Conservation (phyloP, 768 basidiomycete species). For the Myochromella boudieri region DNA sequence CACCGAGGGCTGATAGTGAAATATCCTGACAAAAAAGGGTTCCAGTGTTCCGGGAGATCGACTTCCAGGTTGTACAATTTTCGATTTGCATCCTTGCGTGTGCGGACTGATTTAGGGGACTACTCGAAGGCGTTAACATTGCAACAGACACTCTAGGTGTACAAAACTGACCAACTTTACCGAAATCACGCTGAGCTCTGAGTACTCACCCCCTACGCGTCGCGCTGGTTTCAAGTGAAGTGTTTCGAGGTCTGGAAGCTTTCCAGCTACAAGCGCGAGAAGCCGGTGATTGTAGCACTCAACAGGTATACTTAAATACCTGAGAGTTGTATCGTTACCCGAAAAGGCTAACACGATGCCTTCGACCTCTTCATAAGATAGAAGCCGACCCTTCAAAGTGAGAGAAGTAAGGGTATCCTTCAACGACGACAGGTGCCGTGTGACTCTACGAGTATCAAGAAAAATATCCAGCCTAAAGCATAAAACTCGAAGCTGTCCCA, state of each 20-base stretch:
- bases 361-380: background rate
- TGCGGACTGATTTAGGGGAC: too few species aligned
- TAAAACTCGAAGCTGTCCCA: background rate
- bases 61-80: too few species aligned
- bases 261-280: background rate
- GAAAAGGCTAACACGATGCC: background rate
- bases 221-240: background rate
- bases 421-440: background rate
- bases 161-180: too few species aligned
- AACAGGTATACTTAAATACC: background rate
- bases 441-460: background rate
- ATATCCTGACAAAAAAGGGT: too few species aligned
- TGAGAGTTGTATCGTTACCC: background rate
- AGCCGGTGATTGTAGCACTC: background rate
- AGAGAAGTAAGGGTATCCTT: too few species aligned
- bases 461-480: background rate
- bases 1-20: too few species aligned
- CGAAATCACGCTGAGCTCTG: too few species aligned
- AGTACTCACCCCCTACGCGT: too few species aligned
- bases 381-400: background rate
- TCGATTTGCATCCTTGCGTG: too few species aligned
- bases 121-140: too few species aligned
- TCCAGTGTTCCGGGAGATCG: too few species aligned
- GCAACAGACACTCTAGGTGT: too few species aligned
- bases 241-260: background rate